phyloP scores from a whole-genome alignment of 2,329 filamentous ascomycete species.

The Botrytis squamosa region DNA sequence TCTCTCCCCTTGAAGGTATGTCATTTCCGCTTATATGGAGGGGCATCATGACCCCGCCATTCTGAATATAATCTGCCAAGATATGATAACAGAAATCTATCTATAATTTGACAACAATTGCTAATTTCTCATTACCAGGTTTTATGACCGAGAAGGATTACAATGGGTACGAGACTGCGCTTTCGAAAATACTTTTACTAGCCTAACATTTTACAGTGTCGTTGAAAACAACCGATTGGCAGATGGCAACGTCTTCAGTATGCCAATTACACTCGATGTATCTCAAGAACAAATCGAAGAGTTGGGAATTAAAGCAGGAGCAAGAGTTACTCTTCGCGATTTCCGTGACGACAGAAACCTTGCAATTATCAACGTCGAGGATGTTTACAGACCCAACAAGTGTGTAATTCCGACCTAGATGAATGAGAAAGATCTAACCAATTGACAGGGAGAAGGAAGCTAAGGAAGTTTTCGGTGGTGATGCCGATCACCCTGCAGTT shows the following conservation, averaged over 20 bases:
- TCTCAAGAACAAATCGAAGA: conserved; percentile 72
- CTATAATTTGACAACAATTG: conserved; percentile 18
- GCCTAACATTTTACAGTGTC: conserved; percentile 59
- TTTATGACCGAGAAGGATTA: conserved; percentile 99
- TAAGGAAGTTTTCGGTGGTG: conserved; percentile 88
- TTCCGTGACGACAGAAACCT: conserved; percentile 95
- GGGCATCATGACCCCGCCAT: conserved; percentile 33
- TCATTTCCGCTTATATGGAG: conserved; percentile 27
- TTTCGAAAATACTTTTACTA: conserved; percentile 16
- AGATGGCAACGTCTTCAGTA: conserved; percentile 88
- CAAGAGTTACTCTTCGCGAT: conserved; percentile 85
- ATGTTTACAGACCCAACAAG: conserved; percentile 96
- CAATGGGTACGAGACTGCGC: conserved; percentile 65
- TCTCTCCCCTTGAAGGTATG: conserved; percentile 93
- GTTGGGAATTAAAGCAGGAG: conserved; percentile 72
- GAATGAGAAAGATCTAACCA: conserved; percentile 26
- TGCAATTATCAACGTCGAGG: conserved; percentile 91
- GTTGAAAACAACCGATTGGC: conserved; percentile 84
- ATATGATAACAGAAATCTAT: neutral
- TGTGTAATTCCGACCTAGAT: conserved; percentile 46
- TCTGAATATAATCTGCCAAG: neutral
- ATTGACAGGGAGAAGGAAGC: conserved; percentile 74
- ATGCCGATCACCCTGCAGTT: conserved; percentile 88
- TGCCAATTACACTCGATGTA: conserved; percentile 93
- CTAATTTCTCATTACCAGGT: conserved; percentile 52